Conservation (phyloP, 148 eudicot species). For the Tetragonia tetragonoides region DNA sequence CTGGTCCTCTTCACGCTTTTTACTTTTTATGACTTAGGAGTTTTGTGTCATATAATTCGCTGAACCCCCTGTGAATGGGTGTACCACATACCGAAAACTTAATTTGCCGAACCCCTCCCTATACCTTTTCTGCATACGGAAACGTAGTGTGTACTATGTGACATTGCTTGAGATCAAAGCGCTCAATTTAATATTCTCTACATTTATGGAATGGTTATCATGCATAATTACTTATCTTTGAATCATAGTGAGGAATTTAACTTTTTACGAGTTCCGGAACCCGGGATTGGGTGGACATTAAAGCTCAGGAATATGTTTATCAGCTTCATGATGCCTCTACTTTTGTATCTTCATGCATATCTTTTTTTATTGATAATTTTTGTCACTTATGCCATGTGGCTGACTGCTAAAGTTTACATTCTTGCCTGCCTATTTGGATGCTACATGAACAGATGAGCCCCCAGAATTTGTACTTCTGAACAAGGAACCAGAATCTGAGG, state of each 20-base stretch:
- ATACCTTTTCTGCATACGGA: no score
- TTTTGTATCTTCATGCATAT: not conserved
- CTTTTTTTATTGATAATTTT: not conserved
- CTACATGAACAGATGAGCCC: conserved; percentile 40
- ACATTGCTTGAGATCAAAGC: not conserved
- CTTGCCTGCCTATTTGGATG: not conserved
- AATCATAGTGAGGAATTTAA: not conserved
- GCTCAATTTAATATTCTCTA: not conserved
- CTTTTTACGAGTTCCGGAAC: not conserved
- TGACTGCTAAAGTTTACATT: conserved; percentile 8
- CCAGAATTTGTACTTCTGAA: conserved; percentile 77
- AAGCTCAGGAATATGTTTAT: not conserved
- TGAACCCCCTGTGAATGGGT: no score
- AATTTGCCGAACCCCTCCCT: no score
- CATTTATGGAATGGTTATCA: not conserved
- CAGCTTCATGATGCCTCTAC: not conserved
- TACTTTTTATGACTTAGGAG: no score
- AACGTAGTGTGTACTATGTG: no score
- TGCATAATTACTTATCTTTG: not conserved
- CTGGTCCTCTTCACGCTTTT: no score
- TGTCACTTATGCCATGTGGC: not conserved
- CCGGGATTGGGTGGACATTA: not conserved
- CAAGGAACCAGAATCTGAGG: conserved; percentile 88
- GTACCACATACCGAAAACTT: no score
- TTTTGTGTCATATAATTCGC: no score